These are phyloP conservation scores for Leptodontidium sp. DNA, from an alignment of 2,329 filamentous ascomycete species.

Conservation along the genomic window DNA sequence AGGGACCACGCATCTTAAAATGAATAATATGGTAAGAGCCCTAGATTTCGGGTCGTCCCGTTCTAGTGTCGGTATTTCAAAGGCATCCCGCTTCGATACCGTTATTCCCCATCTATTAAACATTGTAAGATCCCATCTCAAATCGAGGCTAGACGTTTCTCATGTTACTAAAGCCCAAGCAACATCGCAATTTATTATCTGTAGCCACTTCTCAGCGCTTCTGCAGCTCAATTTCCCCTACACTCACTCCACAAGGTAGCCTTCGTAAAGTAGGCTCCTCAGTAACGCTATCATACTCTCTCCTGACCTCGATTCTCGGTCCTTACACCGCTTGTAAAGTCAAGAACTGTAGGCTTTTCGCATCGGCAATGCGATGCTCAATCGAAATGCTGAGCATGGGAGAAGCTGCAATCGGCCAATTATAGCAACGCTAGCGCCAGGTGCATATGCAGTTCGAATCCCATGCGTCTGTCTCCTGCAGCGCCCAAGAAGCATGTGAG, in stretches of 20 bases:
- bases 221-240: too few relatives aligned
- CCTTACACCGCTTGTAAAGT: neutral
- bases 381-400: neutral
- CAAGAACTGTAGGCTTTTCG: neutral
- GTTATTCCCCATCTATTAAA: neutral
- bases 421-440: neutral
- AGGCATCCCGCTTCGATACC: neutral
- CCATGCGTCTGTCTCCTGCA: neutral
- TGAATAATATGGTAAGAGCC: neutral
- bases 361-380: neutral
- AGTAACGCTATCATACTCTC: too few relatives aligned
- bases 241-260: too few relatives aligned
- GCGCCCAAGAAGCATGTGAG: neutral
- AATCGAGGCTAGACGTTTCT: neutral
- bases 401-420: neutral
- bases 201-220: neutral
- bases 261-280: too few relatives aligned
- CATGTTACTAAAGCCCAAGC: neutral
- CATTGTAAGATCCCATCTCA: neutral
- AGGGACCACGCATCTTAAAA: neutral
- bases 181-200: neutral
- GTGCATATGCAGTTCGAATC: neutral
- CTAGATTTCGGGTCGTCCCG: slow-evolving; percentile 23
- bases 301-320: too few relatives aligned
- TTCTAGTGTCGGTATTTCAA: slow-evolving; percentile 8